Evolutionary conservation across 441 rosid species (phyloP).

Genomic region (Populus hybrid): DNA sequence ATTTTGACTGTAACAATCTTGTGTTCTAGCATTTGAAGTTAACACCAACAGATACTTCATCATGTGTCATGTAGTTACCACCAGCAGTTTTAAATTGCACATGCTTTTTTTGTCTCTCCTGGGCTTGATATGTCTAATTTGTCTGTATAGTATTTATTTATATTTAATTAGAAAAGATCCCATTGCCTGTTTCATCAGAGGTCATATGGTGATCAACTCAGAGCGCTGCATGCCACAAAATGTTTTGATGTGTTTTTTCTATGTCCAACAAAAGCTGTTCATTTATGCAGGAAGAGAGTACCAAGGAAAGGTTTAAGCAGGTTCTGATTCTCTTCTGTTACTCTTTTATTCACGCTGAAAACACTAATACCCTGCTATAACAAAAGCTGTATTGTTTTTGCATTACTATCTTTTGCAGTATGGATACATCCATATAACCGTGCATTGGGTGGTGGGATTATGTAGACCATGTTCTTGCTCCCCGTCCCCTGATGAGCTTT

Average conservation of each 20-base stretch:
- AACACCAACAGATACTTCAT: too few species aligned
- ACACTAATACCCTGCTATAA: not conserved
- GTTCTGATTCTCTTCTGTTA: slow-evolving; percentile 26
- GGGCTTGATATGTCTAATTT: not conserved
- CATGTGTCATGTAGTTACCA: too few species aligned
- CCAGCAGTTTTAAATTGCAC: not conserved
- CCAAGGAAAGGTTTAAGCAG: slow-evolving; percentile 65
- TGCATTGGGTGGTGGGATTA: not conserved
- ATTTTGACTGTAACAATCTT: not conserved
- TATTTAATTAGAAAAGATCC: not conserved
- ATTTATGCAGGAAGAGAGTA: slow-evolving; percentile 54
- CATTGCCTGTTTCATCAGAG: not conserved
- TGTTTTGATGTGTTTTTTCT: slow-evolving; percentile 1
- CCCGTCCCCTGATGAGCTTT: too few species aligned
- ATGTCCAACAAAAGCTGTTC: slow-evolving; percentile 17
- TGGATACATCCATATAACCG: not conserved
- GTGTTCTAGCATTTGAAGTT: too few species aligned
- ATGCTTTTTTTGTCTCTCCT: not conserved
- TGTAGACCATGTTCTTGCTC: too few species aligned
- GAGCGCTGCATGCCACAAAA: not conserved
- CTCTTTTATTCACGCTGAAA: not conserved
- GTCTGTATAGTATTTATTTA: not conserved
- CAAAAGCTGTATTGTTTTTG: not conserved
- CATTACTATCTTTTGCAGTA: not conserved
- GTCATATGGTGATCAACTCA: not conserved